Base-by-base conservation (phyloP, 2,329 filamentous ascomycete genomes). In the Ophiocordyceps camponoti-saundersi region DNA sequence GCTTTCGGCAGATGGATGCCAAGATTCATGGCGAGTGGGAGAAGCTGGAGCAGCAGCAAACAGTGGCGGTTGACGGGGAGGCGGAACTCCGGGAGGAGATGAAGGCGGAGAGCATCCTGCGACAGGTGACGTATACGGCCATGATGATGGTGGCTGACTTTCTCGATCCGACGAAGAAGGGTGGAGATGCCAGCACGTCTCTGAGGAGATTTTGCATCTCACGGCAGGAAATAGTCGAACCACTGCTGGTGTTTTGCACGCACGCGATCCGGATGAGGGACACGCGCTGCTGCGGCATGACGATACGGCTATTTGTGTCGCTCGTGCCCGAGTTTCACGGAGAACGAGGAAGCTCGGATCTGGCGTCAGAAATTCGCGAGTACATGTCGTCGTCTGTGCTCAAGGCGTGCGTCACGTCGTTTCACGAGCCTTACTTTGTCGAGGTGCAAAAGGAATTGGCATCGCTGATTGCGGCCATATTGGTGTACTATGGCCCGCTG, bases 341-440 rank as follows among this genome's bases (percentile, higher is more conserved):
- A 54, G 61, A 57, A 6, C 59, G 61, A 26, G 51, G 55, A 57
- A 29, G 51, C 49, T n/a, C 66, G 0, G 65, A 70, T 26, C 78
- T 79, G 15, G 72, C 79, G 1, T 66, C 72, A 8, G 82, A 73
- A 8, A 85, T 96, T 51, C 80, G 89, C 46, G 87, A 95, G 57
- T 98, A 89, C 62, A 89, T 96, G 58, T 87, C 81, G 46, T 79
- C 80, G 6, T 85, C 95, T 53, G 86, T 96, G 2, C 75, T 98
- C 45, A 86, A 89, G 66, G 87, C 88, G 0, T 90, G 85, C 57
- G 85, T 95, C 59, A 85, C 82, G 2, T 93, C 85, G 2, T 78
- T 98, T 45, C 85, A 96, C 64, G 92, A 98, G 54, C 82, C 87
- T 0, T 95, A 96, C 63, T 98, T 96, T 63, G 89, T 95, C 32